phyloP scores from a whole-genome alignment of 2,329 filamentous ascomycete species.

The Fusarium incarnatum region DNA sequence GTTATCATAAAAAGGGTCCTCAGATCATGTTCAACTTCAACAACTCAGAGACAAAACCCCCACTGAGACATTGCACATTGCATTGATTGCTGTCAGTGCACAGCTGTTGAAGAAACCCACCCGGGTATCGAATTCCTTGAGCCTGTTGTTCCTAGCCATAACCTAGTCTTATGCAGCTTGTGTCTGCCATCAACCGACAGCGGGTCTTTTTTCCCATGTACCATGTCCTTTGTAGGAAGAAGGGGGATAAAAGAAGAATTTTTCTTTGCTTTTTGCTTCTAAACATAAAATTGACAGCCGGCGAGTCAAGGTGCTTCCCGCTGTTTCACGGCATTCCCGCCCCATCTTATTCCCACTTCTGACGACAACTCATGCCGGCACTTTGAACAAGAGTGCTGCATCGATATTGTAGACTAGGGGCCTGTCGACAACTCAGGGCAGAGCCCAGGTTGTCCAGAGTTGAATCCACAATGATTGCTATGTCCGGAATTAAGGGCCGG shows the following conservation, averaged over 20 bases:
- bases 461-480: neutral
- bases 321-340: constrained; percentile 37
- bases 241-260: neutral
- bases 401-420: neutral
- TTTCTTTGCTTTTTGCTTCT: constrained; percentile 25
- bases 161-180: neutral
- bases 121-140: constrained; percentile 15
- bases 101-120: constrained; percentile 6
- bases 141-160: neutral
- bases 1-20: constrained; percentile 22
- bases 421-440: neutral
- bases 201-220: constrained; percentile 1
- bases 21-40: constrained; percentile 17
- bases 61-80: neutral
- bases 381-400: constrained; percentile 16
- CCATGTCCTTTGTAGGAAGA: neutral
- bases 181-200: constrained; percentile 16
- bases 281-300: neutral
- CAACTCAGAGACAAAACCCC: neutral
- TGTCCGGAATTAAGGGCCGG: constrained; percentile 1
- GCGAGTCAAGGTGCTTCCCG: constrained; percentile 21
- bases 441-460: neutral
- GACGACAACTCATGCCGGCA: constrained; percentile 39
- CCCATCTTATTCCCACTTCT: constrained; percentile 42
- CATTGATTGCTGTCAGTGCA: neutral